Base-by-base conservation (phyloP, 2,329 filamentous ascomycete species). In the Nemania sp. region DNA sequence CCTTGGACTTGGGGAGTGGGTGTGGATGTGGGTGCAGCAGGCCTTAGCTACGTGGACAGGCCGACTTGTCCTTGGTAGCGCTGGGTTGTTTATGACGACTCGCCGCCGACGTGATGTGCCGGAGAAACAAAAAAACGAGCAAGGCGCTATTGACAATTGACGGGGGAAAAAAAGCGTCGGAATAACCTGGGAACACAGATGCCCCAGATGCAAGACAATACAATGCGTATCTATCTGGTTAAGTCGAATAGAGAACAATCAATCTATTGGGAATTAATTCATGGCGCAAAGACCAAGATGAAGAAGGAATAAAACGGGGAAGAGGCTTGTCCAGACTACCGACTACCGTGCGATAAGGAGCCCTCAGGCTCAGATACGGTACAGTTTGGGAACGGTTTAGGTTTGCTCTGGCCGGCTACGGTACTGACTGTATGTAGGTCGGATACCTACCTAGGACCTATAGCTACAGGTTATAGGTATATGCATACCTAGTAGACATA, bases 31-130 rank as follows among this genome's bases (percentile, higher is more conserved):
- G 51, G 8, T 53, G 49, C 8, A 13, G 49, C 24, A 53, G 45
- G 27, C 38, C 32, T 52, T 61, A 68, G 70, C 69, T 73, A 72
- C 67, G 70, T 72, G 64, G 69, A 73, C 65, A 70, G 53, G 59
- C 64, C 66, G 59, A 69, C 57, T 57, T 68, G n/a, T 22, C 45
- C 57, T 64, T 55, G 57, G 63, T 63, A 54, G 51, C 22, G 66
- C 51, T 15, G 58, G 62, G 53, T 66, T 62, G 63, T 62, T n/a
- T 68, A 64, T 64, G 59, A 63, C 62, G 62, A 52, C 55, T 66
- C 45, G 47, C 51, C 26, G 54, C 41, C 56, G 66, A 32, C 52
- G 49, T 38, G 29, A 24, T 53, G 59, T 38, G 22, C 53, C 62
- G 51, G 70, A 63, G 58, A 45, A 35, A 32, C 56, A 53, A 51